These are phyloP conservation scores for Triangularia verruculosa DNA, from an alignment of 2,329 filamentous ascomycete species.

Conservation along the genomic window DNA sequence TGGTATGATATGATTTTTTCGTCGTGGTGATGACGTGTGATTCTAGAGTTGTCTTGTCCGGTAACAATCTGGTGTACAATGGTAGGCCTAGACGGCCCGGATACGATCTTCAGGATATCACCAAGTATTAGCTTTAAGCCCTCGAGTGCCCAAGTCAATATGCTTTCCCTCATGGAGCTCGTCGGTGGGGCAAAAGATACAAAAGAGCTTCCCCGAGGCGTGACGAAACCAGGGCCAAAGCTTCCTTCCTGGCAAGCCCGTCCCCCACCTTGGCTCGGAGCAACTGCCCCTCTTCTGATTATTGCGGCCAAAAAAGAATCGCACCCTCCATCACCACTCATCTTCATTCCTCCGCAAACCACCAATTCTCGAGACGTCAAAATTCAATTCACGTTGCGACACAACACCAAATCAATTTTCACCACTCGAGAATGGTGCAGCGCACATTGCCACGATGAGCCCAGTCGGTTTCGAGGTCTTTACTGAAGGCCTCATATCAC, in stretches of 20 bases:
- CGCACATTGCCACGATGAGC: conserved; percentile 35
- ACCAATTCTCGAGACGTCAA: conserved; percentile 7
- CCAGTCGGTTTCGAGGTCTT: conserved; percentile 42
- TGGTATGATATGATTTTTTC: too few species aligned
- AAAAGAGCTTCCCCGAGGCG: not conserved
- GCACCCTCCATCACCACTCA: not conserved
- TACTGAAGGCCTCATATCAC: conserved; percentile 43
- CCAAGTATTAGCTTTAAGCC: not conserved
- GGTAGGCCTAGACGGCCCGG: not conserved
- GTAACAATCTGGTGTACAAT: too few species aligned
- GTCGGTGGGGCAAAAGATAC: not conserved
- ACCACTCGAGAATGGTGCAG: conserved; percentile 19
- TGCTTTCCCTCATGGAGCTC: not conserved
- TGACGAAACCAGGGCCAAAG: not conserved
- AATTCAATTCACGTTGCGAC: conserved; percentile 26
- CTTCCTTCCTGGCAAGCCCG: not conserved
- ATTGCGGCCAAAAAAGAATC: not conserved
- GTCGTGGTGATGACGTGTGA: not conserved
- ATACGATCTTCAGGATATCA: not conserved
- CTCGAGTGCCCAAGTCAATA: not conserved
- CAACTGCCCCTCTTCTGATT: not conserved
- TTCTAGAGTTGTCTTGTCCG: too few species aligned
- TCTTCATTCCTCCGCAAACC: conserved; percentile 5
- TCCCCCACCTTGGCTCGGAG: not conserved
- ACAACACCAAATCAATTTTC: conserved; percentile 19